Base-by-base conservation (phyloP, 768 basidiomycete species). In the Thelephora aurantiotincta region DNA sequence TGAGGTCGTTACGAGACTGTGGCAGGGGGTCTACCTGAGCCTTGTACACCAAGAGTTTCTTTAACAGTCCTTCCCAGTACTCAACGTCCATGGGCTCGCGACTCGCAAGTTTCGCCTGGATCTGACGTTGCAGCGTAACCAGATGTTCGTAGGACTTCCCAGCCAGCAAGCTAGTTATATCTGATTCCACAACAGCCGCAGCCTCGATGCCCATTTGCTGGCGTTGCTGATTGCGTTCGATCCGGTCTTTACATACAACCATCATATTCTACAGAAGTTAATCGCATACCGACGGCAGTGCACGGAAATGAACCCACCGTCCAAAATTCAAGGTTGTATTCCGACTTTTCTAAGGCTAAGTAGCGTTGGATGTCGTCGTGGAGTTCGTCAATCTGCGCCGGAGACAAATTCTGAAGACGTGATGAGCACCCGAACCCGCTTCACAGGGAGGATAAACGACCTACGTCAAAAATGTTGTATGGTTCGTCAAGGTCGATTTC, bases 401-500 rank as follows among this genome's bases (percentile, higher is more conserved):
- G 66, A 13, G 87, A 80, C 23, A 99, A 72, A 61, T 82, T 97
- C 89, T 92, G 54, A 12, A 45, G 33, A 4, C 12, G 2, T 43
- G 14, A 52, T 51, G 35, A 50, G 46, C 35, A 45, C 46, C 36
- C 43, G 22, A 23, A 48, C 9, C 26, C 4, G 26, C 18, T n/a
- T n/a, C 22, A n/a, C n/a, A 16, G 33, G 11, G 12, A 2, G 20
- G 12, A 44, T 20, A 26, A n/a, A 43, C 19, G 2, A 69, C 85
- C 52, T 60, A 92, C 93, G 53, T 96, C 90, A 53, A 98, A 82
- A 54, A 99, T 98, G 56, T 86, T 88, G 67, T 98, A 99, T 1
- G 96, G 96, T 59, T 99, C 96, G 54, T 99, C 96, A 41, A 98
- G 73, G 61, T 99, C 96, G 57, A 98, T 96, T 64, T 99, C 96